Evolutionary conservation across 192 early-diverging fungal species (phyloP).

Genomic region (Podila clonocystis): DNA sequence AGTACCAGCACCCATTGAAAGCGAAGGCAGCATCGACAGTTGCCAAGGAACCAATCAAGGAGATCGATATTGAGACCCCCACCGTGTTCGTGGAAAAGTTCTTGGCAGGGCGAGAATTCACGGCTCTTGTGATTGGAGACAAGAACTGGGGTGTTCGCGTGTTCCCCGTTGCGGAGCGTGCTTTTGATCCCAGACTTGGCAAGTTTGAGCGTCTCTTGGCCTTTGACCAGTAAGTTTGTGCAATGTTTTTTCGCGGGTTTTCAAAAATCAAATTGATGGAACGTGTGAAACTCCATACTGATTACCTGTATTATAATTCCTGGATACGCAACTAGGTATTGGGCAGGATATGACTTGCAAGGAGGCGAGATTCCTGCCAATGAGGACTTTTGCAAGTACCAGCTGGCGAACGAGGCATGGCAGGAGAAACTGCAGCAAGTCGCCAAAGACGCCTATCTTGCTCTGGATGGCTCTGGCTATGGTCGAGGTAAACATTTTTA

Average conservation of each 20-base stretch:
- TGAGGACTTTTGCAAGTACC: slow-evolving; percentile 52
- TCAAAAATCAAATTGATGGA: background rate
- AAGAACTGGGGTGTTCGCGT: slow-evolving; percentile 48
- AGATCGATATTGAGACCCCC: slow-evolving; percentile 29
- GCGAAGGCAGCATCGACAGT: background rate
- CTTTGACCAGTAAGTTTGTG: slow-evolving; percentile 51
- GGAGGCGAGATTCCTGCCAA: slow-evolving; percentile 11
- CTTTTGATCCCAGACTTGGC: slow-evolving; percentile 41
- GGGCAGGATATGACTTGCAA: slow-evolving; percentile 55
- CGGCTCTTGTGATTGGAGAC: slow-evolving; percentile 53
- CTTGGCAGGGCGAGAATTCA: slow-evolving; percentile 59
- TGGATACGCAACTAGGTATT: slow-evolving; percentile 28
- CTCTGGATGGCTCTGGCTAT: slow-evolving; percentile 52
- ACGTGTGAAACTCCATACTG: background rate
- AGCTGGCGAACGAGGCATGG: slow-evolving; percentile 49
- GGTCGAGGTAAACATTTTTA: slow-evolving; percentile 33
- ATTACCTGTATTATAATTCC: background rate
- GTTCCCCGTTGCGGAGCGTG: slow-evolving; percentile 58
- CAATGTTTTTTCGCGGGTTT: background rate
- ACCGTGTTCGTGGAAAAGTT: slow-evolving; percentile 59
- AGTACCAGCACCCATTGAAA: background rate
- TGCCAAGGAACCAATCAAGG: slow-evolving; percentile 3
- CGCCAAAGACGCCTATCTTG: slow-evolving; percentile 55
- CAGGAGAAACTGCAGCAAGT: slow-evolving; percentile 46
- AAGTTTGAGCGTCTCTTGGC: slow-evolving; percentile 51